Conservation (phyloP, 2,329 filamentous ascomycete species). For the Aspergillus aculeatus region DNA sequence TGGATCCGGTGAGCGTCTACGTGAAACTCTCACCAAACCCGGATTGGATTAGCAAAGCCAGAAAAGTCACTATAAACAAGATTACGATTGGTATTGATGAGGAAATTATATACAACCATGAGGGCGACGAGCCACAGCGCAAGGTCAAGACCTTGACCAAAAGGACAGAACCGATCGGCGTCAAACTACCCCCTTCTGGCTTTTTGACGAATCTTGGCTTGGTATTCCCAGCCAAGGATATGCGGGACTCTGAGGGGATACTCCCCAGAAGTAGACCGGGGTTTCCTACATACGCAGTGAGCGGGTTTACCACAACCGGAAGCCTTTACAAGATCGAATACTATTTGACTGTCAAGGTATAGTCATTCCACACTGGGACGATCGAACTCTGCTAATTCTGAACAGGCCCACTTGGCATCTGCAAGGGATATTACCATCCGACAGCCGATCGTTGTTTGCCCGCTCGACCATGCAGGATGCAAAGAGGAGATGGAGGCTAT, state of each 20-base stretch:
- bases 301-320: constrained; percentile 89
- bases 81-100: constrained; percentile 94
- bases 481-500: constrained; percentile 99
- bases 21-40: constrained; percentile 91
- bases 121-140: constrained; percentile 89
- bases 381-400: constrained; percentile 12
- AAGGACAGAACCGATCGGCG: constrained; percentile 75
- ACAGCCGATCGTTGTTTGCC: constrained; percentile 93
- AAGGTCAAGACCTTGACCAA: constrained; percentile 86
- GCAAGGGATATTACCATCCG: constrained; percentile 85
- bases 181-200: constrained; percentile 84
- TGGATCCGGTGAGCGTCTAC: constrained; percentile 93
- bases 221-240: constrained; percentile 84
- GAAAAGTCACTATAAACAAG: constrained; percentile 87
- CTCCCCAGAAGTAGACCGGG: constrained; percentile 79
- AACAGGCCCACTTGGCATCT: constrained; percentile 79
- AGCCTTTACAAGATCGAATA: constrained; percentile 98
- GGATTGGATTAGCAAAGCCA: constrained; percentile 87
- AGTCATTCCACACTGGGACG: constrained; percentile 6
- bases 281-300: constrained; percentile 85
- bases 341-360: constrained; percentile 87
- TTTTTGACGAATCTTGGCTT: constrained; percentile 91
- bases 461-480: constrained; percentile 89
- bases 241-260: constrained; percentile 83
- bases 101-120: constrained; percentile 97